A percentile compares a stretch with the other conserved stretches of the same genome.
phyloP scores from a whole-genome alignment of 1,284 basidiomycete species.

The Rhodotorula sp. region DNA sequence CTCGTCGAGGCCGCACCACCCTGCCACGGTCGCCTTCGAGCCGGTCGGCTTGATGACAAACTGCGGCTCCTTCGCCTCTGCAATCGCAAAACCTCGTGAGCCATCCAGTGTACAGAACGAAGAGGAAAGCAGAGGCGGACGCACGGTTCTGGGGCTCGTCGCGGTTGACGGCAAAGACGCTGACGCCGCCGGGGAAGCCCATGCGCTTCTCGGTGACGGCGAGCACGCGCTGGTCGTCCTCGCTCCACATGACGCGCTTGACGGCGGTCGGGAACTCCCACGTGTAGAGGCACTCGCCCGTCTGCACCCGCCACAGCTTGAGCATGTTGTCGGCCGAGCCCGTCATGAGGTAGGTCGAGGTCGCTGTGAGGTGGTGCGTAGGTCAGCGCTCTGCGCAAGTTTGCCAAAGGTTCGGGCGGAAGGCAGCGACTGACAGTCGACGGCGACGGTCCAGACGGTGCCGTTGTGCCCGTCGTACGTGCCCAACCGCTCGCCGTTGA shows the following conservation, averaged over 20 bases:
- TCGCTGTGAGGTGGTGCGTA: slow-evolving; percentile 57
- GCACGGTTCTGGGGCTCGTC: slow-evolving; percentile 74
- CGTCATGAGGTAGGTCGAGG: slow-evolving; percentile 82
- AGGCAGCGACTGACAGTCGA: slow-evolving; percentile 72
- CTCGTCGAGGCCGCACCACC: slow-evolving; percentile 78
- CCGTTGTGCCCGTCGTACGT: slow-evolving; percentile 98
- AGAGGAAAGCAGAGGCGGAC: slow-evolving; percentile 46
- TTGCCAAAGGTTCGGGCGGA: no score
- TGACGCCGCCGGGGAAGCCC: slow-evolving; percentile 78
- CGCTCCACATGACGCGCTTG: slow-evolving; percentile 88
- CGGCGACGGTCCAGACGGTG: slow-evolving; percentile 93
- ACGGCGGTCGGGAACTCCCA: slow-evolving; percentile 99
- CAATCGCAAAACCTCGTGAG: background rate
- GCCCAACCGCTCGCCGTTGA: slow-evolving; percentile 95
- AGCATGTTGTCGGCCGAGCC: slow-evolving; percentile 86
- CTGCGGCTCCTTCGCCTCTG: slow-evolving; percentile 70
- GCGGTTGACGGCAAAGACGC: slow-evolving; percentile 83
- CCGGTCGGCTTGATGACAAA: slow-evolving; percentile 84
- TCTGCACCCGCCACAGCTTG: slow-evolving; percentile 85
- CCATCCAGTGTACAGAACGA: background rate
- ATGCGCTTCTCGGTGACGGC: slow-evolving; percentile 97
- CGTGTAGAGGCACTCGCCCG: slow-evolving; percentile 83
- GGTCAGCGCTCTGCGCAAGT: background rate
- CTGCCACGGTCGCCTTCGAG: slow-evolving; percentile 92
- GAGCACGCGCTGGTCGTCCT: slow-evolving; percentile 76